Evolutionary conservation across 257 asterid genomes (phyloP).

Genomic region (Fraxinus pennsylvanica): DNA sequence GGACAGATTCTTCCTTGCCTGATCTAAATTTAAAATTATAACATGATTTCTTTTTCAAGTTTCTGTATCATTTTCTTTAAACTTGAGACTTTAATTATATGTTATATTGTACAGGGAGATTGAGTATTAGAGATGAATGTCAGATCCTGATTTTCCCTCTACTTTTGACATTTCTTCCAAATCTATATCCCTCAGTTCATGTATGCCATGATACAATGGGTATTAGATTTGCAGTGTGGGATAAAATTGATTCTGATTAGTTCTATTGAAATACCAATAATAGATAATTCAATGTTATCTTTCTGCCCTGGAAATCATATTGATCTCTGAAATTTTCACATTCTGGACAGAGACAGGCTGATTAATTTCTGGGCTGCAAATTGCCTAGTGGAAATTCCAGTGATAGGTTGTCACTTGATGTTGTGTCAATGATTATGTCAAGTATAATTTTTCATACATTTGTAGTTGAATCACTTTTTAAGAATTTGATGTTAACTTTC

Average conservation of each 20-base stretch:
- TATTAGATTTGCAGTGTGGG: not conserved
- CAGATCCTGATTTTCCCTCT: constrained; percentile 14
- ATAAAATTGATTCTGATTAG: not conserved
- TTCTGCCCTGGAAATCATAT: no score
- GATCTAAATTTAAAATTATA: constrained; percentile 81
- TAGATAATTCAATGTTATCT: no score
- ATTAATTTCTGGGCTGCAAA: not conserved
- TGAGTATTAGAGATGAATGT: constrained; percentile 23
- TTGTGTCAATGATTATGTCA: not conserved
- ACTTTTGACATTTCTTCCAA: not conserved
- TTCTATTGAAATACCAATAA: no score
- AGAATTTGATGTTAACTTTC: no score
- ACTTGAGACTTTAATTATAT: constrained; percentile 6
- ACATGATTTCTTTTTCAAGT: constrained; percentile 20
- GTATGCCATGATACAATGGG: constrained; percentile 13
- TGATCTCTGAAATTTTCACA: no score
- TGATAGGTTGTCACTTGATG: not conserved
- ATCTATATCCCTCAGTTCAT: not conserved
- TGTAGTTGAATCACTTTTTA: no score
- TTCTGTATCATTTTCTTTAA: constrained; percentile 18
- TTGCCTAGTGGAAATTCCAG: not conserved
- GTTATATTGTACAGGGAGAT: constrained; percentile 46
- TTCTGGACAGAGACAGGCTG: not conserved
- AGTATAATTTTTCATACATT: no score
- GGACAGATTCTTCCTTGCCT: constrained; percentile 57